These are phyloP conservation scores for Hypsizygus marmoreus DNA, from an alignment of 768 basidiomycete species.

Conservation along the genomic window DNA sequence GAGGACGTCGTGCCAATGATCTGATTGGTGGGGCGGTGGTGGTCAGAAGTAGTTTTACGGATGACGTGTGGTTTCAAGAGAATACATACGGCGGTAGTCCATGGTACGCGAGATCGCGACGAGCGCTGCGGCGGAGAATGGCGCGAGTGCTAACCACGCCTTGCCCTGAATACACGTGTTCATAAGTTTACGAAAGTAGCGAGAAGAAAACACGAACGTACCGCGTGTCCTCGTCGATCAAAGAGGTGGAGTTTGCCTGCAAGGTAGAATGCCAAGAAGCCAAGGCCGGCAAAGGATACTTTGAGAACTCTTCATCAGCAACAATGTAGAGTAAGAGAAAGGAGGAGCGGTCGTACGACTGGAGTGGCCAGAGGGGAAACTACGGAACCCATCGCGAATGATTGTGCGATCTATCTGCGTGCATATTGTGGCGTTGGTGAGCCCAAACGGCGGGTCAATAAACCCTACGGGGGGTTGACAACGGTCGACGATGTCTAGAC, in stretches of 20 bases:
- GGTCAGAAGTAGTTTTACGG: conserved; percentile 9
- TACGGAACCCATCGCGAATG: conserved; percentile 84
- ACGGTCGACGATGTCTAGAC: conserved; percentile 61
- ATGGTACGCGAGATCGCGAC: conserved; percentile 88
- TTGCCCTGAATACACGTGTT: conserved; percentile 48
- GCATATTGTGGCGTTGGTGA: conserved; percentile 79
- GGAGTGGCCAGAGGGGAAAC: conserved; percentile 91
- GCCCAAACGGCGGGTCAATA: conserved; percentile 67
- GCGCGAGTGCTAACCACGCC: conserved; percentile 81
- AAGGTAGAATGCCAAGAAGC: conserved; percentile 85
- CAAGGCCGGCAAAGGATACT: conserved; percentile 94
- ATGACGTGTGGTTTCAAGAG: not conserved
- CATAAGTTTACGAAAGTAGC: not conserved
- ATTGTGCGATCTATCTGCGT: conserved; percentile 62
- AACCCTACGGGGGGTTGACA: conserved; percentile 72
- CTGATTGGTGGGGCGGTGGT: conserved; percentile 34
- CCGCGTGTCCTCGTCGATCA: conserved; percentile 74
- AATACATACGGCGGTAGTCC: conserved; percentile 80
- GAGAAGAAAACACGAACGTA: conserved; percentile 30
- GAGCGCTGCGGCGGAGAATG: conserved; percentile 74
- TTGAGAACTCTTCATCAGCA: conserved; percentile 3
- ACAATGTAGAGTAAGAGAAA: not conserved
- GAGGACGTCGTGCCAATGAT: conserved; percentile 92
- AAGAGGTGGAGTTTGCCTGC: conserved; percentile 93
- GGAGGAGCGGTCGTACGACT: conserved; percentile 55